A percentile compares a stretch with the other conserved stretches of the same genome.
Evolutionary conservation across 495 filamentous ascomycete genomes (phyloP).

Genomic region (Cenococcum geophilum): DNA sequence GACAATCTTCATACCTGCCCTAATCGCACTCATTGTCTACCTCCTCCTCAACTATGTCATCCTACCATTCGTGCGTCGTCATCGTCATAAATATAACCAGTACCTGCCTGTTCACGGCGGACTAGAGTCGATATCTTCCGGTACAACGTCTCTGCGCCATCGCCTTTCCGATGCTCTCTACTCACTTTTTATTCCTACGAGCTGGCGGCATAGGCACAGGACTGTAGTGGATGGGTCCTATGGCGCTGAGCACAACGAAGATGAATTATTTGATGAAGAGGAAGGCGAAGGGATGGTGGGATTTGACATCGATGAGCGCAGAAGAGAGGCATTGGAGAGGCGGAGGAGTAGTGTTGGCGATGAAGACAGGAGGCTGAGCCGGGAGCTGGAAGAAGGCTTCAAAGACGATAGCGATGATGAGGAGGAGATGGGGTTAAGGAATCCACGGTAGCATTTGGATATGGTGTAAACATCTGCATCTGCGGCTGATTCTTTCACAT

Average conservation of each 20-base stretch:
- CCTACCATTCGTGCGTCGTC: conserved; percentile 67
- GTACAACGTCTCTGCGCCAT: conserved; percentile 56
- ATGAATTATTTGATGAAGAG: conserved; percentile 64
- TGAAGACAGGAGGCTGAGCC: conserved; percentile 58
- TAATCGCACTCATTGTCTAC: conserved; percentile 72
- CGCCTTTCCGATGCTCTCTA: conserved; percentile 44
- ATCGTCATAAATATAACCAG: conserved; percentile 63
- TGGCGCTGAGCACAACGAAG: conserved; percentile 46
- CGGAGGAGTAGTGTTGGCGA: conserved; percentile 33
- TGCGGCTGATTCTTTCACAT: neutral
- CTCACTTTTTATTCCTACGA: conserved; percentile 24
- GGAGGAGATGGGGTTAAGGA: conserved; percentile 26
- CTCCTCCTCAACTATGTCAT: conserved; percentile 62
- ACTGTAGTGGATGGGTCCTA: conserved; percentile 39
- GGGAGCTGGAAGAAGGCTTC: conserved; percentile 80
- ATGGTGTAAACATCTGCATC: conserved; percentile 1
- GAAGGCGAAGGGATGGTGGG: conserved; percentile 60
- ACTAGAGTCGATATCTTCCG: conserved; percentile 49
- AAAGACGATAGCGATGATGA: conserved; percentile 75
- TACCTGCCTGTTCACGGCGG: conserved; percentile 38
- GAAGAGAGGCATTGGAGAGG: conserved; percentile 48
- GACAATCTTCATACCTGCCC: conserved; percentile 71
- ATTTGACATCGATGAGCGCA: conserved; percentile 47
- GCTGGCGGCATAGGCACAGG: conserved; percentile 42
- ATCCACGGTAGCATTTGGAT: conserved; percentile 7